A percentile compares a stretch with the other conserved stretches of the same genome.
Evolutionary conservation across 768 basidiomycete species (phyloP).

Genomic region (Terana coerulea): DNA sequence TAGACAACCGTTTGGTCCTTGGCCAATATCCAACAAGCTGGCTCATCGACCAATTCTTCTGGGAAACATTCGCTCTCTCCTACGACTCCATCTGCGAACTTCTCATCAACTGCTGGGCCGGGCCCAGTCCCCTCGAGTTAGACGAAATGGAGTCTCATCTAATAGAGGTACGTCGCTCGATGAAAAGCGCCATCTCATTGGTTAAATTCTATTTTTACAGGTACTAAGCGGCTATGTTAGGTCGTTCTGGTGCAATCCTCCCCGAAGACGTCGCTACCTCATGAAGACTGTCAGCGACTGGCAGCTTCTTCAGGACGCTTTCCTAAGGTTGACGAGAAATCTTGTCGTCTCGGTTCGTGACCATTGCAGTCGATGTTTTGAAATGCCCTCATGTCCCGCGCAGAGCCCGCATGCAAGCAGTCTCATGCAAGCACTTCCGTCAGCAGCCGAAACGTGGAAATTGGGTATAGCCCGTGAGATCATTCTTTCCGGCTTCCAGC

Average conservation of each 20-base stretch:
- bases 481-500: constrained; percentile 70
- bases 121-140: constrained; percentile 33
- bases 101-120: constrained; percentile 37
- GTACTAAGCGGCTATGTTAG: constrained; percentile 49
- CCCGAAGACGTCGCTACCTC: constrained; percentile 60
- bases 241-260: constrained; percentile 65
- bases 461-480: constrained; percentile 62
- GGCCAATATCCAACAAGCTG: constrained; percentile 44
- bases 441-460: constrained; percentile 53
- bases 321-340: constrained; percentile 27
- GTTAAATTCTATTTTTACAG: not conserved
- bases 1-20: constrained; percentile 52
- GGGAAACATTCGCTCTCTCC: constrained; percentile 54
- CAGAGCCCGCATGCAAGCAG: constrained; percentile 9
- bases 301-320: constrained; percentile 57
- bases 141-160: constrained; percentile 37
- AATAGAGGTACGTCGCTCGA: constrained; percentile 27
- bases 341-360: constrained; percentile 16
- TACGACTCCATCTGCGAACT: constrained; percentile 44
- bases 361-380: too few species aligned
- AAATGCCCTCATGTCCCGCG: too few species aligned
- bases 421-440: constrained; percentile 25
- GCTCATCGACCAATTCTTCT: constrained; percentile 61
- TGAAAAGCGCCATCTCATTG: not conserved
- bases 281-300: constrained; percentile 62